Evolutionary conservation across 768 basidiomycete species (phyloP).

Genomic region (Paxillus involutus): DNA sequence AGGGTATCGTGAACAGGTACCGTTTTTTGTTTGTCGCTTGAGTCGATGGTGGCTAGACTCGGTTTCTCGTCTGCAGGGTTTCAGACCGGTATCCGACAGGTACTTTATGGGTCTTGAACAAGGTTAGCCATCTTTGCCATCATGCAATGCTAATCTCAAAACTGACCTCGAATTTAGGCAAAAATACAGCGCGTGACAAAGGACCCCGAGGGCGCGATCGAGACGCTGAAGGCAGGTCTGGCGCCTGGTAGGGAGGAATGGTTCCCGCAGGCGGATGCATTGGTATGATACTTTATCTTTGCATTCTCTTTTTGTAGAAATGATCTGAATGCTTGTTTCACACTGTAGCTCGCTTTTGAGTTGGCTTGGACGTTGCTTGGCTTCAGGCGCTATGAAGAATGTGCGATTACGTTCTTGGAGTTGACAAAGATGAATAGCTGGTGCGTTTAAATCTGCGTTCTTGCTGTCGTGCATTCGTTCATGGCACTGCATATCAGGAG

Average conservation of each 20-base stretch:
- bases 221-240: slow-evolving; percentile 58
- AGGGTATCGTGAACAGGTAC: slow-evolving; percentile 61
- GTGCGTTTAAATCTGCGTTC: slow-evolving; percentile 34
- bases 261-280: slow-evolving; percentile 71
- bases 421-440: slow-evolving; percentile 71
- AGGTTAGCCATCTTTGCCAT: slow-evolving; percentile 36
- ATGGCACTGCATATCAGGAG: slow-evolving; percentile 45
- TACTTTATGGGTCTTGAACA: slow-evolving; percentile 72
- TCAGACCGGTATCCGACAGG: slow-evolving; percentile 62
- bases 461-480: background rate
- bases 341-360: slow-evolving; percentile 66
- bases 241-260: slow-evolving; percentile 47
- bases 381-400: slow-evolving; percentile 62
- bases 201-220: slow-evolving; percentile 65
- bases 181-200: slow-evolving; percentile 74
- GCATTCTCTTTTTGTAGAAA: background rate
- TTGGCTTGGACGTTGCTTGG: slow-evolving; percentile 75
- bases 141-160: background rate
- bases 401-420: slow-evolving; percentile 63
- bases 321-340: background rate
- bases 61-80: slow-evolving; percentile 35
- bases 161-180: slow-evolving; percentile 41
- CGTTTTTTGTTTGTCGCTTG: slow-evolving; percentile 15
- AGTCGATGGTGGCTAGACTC: background rate
- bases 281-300: slow-evolving; percentile 41